phyloP scores from a whole-genome alignment of 257 asterid genomes.

The Gardenia jasminoides region DNA sequence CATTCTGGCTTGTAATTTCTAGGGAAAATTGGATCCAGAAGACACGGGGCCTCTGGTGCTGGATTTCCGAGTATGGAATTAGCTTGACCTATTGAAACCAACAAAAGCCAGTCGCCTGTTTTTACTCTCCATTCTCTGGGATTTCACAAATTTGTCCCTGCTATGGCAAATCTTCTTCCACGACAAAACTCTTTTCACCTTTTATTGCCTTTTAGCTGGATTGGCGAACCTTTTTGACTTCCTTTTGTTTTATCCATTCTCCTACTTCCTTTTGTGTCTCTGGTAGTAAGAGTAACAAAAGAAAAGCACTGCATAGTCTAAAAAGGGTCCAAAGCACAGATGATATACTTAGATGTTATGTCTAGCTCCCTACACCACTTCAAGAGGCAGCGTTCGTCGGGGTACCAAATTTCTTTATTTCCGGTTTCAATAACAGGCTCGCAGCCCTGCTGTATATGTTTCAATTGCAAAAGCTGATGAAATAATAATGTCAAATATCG shows the following conservation, averaged over 20 bases:
- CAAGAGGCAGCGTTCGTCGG: too few relatives aligned
- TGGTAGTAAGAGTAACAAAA: too few relatives aligned
- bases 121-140: neutral
- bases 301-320: neutral
- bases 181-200: neutral
- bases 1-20: neutral
- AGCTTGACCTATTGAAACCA: neutral
- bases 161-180: neutral
- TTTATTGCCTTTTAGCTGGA: neutral
- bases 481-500: too few relatives aligned
- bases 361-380: too few relatives aligned
- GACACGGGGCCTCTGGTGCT: neutral
- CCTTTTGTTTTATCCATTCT: neutral
- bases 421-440: too few relatives aligned
- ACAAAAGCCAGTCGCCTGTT: neutral
- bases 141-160: neutral
- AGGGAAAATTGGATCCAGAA: constrained; percentile 3
- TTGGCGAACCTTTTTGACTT: too few relatives aligned
- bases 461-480: too few relatives aligned
- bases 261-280: neutral
- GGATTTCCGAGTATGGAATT: neutral
- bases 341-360: too few relatives aligned
- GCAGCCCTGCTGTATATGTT: too few relatives aligned
- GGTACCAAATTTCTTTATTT: too few relatives aligned
- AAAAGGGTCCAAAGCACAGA: neutral